Base-by-base conservation (phyloP, 225 moss, liverwort and hornwort species). In the Sphagnum tenellum region DNA sequence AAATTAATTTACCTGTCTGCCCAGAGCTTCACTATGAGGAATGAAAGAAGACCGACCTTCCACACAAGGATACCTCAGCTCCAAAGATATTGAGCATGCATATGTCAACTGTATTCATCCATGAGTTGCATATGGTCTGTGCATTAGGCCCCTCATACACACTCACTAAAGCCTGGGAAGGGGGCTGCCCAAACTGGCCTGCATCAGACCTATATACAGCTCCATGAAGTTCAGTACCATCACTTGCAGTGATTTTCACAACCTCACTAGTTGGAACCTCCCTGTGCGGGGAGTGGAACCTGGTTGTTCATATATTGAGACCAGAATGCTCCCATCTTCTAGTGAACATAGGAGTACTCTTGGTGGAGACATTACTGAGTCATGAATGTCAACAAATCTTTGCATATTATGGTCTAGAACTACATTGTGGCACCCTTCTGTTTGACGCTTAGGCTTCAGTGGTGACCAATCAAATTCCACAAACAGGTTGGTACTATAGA, bases 71-170 rank as follows among this genome's bases (percentile, higher is more conserved):
- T 90, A 67, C 96, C 96, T 66, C 90, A 75, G 75, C 96, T 98
- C 67, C 92, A 77, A 71, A 98, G 70, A 67, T 98, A 98, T 76
- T 98, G 96, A 8, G 96, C 96, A 61, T 92, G 89, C 96, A 98
- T n/a, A n/a, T 98, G 58, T 98, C 96, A 66, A 98, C 96, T 9
- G 92, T 98, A 62, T 92, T 98, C 96, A 98, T 90, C 96, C 96
- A 98, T 46, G 96, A 89, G 75, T 98, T 98, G 80, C 92, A 98
- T 0, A 98, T 92, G 73, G 93, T 90, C 80, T 98, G 96, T 75
- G 92, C 96, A 68, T 98, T 98, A 9, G 96, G 96, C 46, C 96
- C 96, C 52, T 92, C 96, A 50, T 98, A 98, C 55, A 98, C 96
- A 73, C 96, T 98, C 56, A 98, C 96, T 49, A 92, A 92, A 58